These are phyloP conservation scores for Brassica incana DNA, from an alignment of 345 rosid species.

Conservation along the genomic window DNA sequence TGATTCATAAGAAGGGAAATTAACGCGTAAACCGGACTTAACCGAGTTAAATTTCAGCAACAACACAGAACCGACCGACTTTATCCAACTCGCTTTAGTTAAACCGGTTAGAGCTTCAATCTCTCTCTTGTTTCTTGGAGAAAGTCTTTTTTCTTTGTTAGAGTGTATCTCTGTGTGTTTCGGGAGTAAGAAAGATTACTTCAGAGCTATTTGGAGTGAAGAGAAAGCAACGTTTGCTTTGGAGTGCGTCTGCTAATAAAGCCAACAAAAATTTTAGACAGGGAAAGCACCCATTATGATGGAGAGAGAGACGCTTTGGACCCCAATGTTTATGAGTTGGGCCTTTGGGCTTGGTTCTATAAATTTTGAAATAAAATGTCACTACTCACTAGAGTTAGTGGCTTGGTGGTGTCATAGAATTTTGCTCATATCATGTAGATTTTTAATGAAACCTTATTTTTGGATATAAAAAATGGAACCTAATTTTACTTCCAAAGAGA, in stretches of 20 bases:
- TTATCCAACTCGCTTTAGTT: conserved; percentile 18
- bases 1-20: conserved; percentile 48
- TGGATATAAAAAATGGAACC: too few relatives aligned
- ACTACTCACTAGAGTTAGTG: not conserved
- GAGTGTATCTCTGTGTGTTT: conserved; percentile 3
- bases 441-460: not conserved
- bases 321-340: conserved; percentile 7
- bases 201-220: conserved; percentile 32
- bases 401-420: not conserved
- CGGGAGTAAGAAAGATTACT: conserved; percentile 7
- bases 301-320: not conserved
- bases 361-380: not conserved
- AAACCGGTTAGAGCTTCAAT: conserved; percentile 9
- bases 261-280: conserved; percentile 7
- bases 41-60: conserved; percentile 19
- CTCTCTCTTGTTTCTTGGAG: not conserved
- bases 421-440: not conserved
- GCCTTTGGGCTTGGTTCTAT: conserved; percentile 34
- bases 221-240: conserved; percentile 37
- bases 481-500: not conserved
- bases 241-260: conserved; percentile 40
- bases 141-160: conserved; percentile 14
- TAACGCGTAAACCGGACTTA: conserved; percentile 34
- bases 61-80: conserved; percentile 1
- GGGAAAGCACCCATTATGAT: conserved; percentile 8